Percentiles rank a stretch among this genome's conserved stretches.
Evolutionary conservation across 2,329 filamentous ascomycete genomes (phyloP).

Genomic region (Endocalyx cinctus): DNA sequence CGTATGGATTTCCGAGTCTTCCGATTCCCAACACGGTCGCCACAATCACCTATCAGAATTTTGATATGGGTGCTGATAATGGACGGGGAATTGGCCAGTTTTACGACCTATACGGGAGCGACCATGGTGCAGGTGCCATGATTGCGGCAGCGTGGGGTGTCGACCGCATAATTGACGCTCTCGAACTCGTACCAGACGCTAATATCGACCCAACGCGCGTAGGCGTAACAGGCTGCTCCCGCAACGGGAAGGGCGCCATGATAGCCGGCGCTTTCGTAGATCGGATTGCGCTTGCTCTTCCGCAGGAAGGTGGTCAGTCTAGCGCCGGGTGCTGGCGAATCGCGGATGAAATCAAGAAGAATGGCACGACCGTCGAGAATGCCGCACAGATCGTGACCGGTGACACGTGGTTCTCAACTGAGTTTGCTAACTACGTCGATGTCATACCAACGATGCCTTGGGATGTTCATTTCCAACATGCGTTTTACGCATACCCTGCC

Average conservation of each 20-base stretch:
- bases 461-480: slow-evolving; percentile 47
- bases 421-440: slow-evolving; percentile 49
- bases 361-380: slow-evolving; percentile 44
- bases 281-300: slow-evolving; percentile 43
- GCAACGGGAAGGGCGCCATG: slow-evolving; percentile 47
- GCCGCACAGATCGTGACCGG: slow-evolving; percentile 46
- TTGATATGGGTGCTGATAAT: slow-evolving; percentile 39
- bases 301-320: slow-evolving; percentile 46
- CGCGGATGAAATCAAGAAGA: slow-evolving; percentile 28
- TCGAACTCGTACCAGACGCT: slow-evolving; percentile 33
- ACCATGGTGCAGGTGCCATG: slow-evolving; percentile 39
- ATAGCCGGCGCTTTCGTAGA: slow-evolving; percentile 44
- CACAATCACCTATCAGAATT: slow-evolving; percentile 44
- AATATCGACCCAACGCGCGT: slow-evolving; percentile 31
- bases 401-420: slow-evolving; percentile 48
- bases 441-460: slow-evolving; percentile 37
- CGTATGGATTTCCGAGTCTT: slow-evolving; percentile 38
- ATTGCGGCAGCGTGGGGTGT: slow-evolving; percentile 49
- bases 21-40: slow-evolving; percentile 42
- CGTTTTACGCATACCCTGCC: slow-evolving; percentile 43
- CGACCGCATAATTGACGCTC: slow-evolving; percentile 42
- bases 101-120: slow-evolving; percentile 43
- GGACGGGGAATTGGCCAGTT: slow-evolving; percentile 45
- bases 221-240: slow-evolving; percentile 46
- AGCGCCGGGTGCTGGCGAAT: slow-evolving; percentile 46